Percentiles rank a stretch among this genome's conserved stretches.
phyloP scores from a whole-genome alignment of 495 filamentous ascomycete species.

The Penicillium antarcticum region DNA sequence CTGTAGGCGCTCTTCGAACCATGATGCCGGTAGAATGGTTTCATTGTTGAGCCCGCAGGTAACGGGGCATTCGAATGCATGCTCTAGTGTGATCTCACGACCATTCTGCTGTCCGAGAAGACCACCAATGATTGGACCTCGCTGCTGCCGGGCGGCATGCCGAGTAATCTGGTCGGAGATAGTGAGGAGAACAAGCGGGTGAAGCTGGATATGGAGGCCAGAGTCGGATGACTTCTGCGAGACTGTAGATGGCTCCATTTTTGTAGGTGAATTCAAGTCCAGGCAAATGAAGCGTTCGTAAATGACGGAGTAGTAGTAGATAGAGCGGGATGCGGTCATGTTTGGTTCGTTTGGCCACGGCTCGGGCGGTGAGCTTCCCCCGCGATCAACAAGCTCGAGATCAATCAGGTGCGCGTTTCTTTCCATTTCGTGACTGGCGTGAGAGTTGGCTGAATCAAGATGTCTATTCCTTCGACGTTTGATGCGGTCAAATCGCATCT shows the following conservation, averaged over 20 bases:
- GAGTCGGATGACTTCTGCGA: slow-evolving; percentile 70
- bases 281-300: background rate
- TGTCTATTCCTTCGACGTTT: slow-evolving; percentile 40
- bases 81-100: slow-evolving; percentile 83
- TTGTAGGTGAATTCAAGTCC: slow-evolving; percentile 6
- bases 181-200: slow-evolving; percentile 91
- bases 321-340: slow-evolving; percentile 16
- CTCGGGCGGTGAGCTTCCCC: slow-evolving; percentile 17
- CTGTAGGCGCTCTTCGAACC: slow-evolving; percentile 77
- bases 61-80: slow-evolving; percentile 80
- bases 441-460: slow-evolving; percentile 6
- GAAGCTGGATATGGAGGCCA: slow-evolving; percentile 77
- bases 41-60: slow-evolving; percentile 41
- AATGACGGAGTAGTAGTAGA: slow-evolving; percentile 6
- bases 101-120: slow-evolving; percentile 89
- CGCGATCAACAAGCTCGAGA: background rate
- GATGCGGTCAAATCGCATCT: slow-evolving; percentile 37
- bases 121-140: slow-evolving; percentile 78
- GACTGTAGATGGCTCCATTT: slow-evolving; percentile 48
- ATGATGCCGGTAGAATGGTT: slow-evolving; percentile 56
- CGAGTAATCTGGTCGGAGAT: slow-evolving; percentile 96
- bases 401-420: background rate
- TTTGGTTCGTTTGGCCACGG: slow-evolving; percentile 13
- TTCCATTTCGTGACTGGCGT: background rate
- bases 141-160: slow-evolving; percentile 71